These are phyloP conservation scores for Boletus hoseneyae DNA, from an alignment of 1,284 basidiomycete species.

Conservation along the genomic window DNA sequence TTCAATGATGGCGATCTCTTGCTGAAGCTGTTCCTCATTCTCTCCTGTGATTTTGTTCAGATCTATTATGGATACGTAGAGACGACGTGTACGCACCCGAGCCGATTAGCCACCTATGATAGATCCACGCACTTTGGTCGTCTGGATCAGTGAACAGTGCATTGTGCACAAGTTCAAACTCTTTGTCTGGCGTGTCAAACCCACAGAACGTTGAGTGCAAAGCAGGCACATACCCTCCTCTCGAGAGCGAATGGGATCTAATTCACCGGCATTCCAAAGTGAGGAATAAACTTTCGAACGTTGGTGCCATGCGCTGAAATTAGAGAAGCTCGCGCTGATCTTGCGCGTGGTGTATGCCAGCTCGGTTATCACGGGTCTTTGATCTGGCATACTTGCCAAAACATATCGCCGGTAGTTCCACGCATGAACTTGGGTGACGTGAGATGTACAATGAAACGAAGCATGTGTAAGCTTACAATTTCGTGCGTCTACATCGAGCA, in stretches of 20 bases:
- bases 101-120: constrained; percentile 94
- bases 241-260: constrained; percentile 51
- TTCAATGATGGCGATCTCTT: constrained; percentile 81
- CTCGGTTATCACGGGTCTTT: constrained; percentile 55
- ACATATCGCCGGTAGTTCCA: constrained; percentile 92
- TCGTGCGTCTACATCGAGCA: constrained; percentile 83
- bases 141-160: constrained; percentile 96
- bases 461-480: constrained; percentile 67
- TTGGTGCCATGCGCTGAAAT: constrained; percentile 99
- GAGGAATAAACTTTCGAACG: constrained; percentile 78
- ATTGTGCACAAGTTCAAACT: constrained; percentile 89
- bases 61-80: neutral
- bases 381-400: constrained; percentile 63
- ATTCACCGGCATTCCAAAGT: constrained; percentile 60
- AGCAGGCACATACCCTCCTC: constrained; percentile 54
- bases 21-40: constrained; percentile 52
- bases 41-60: constrained; percentile 42
- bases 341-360: constrained; percentile 83
- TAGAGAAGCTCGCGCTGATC: constrained; percentile 94
- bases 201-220: neutral
- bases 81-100: constrained; percentile 44
- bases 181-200: constrained; percentile 39
- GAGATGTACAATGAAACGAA: neutral
- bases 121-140: constrained; percentile 97
- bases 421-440: constrained; percentile 66